Percentiles rank a stretch among this genome's conserved stretches.
These are phyloP conservation scores for Zygnema circumcarinatum DNA, from an alignment of 139 green algal species.

Conservation along the genomic window DNA sequence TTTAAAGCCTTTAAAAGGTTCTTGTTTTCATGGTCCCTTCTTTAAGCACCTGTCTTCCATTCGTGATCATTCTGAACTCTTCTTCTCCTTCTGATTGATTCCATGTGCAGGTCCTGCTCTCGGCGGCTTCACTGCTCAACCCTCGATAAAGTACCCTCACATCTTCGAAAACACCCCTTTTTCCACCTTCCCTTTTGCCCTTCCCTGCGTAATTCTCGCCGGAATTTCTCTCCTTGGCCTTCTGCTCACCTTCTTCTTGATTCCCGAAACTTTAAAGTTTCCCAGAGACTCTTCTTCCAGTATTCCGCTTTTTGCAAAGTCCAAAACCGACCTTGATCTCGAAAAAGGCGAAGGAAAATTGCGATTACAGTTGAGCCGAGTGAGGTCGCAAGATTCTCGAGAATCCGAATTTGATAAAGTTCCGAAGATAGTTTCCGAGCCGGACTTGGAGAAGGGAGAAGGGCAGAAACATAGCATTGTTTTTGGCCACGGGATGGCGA, in stretches of 20 bases:
- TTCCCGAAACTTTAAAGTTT: conserved; percentile 29
- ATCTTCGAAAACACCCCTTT: conserved; percentile 28
- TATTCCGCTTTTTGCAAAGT: neutral
- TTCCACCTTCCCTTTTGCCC: conserved; percentile 15
- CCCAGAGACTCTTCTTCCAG: neutral
- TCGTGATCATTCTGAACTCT: neutral
- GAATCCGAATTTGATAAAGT: neutral
- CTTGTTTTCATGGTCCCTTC: neutral
- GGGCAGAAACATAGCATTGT: neutral
- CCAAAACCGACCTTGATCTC: neutral
- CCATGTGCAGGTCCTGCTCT: conserved; percentile 29
- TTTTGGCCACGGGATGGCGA: neutral
- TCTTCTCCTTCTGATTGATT: neutral
- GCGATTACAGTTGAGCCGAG: neutral
- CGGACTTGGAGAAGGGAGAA: neutral
- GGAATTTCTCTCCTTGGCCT: conserved; percentile 15
- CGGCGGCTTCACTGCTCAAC: conserved; percentile 31
- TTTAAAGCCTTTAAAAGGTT: neutral
- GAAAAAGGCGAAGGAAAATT: neutral
- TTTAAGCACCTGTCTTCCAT: neutral
- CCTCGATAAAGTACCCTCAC: conserved; percentile 30
- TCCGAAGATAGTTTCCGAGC: neutral
- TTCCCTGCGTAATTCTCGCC: conserved; percentile 47
- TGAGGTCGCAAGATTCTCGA: neutral
- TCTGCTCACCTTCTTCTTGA: neutral